These are phyloP conservation scores for Cercospora beticola DNA, from an alignment of 2,329 filamentous ascomycete genomes.

Conservation along the genomic window DNA sequence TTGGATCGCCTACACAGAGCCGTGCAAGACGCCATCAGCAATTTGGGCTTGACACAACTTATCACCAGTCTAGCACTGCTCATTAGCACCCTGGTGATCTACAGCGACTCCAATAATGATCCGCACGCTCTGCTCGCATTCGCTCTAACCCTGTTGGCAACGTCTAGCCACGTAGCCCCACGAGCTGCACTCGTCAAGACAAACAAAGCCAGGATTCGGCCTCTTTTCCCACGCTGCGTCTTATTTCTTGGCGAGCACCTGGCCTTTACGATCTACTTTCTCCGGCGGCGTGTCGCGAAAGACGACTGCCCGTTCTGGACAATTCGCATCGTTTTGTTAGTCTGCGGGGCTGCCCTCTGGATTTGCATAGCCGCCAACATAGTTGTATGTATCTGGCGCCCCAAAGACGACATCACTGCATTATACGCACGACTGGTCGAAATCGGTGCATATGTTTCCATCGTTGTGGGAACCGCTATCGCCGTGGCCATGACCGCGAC, in stretches of 20 bases:
- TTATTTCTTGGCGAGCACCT: neutral
- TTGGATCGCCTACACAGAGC: neutral
- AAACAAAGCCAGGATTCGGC: neutral
- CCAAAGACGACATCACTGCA: neutral
- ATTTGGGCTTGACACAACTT: neutral
- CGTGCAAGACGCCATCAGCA: neutral
- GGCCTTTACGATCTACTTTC: neutral
- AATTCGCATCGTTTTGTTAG: neutral
- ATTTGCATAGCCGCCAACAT: neutral
- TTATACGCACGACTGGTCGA: neutral
- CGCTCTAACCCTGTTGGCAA: neutral
- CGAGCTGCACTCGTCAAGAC: neutral
- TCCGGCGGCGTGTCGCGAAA: neutral
- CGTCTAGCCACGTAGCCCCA: neutral
- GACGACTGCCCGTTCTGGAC: neutral
- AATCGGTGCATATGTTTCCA: neutral
- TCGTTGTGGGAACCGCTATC: neutral
- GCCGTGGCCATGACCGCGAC: neutral
- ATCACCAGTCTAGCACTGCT: neutral
- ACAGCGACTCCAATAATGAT: neutral
- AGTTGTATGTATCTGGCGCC: neutral
- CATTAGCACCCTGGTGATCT: slow-evolving; percentile 1
- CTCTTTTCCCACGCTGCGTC: neutral
- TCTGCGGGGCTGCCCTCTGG: neutral
- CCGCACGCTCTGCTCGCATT: neutral